Base-by-base conservation (phyloP, 495 filamentous ascomycete species). In the Melanomma pulvis-pyrius region DNA sequence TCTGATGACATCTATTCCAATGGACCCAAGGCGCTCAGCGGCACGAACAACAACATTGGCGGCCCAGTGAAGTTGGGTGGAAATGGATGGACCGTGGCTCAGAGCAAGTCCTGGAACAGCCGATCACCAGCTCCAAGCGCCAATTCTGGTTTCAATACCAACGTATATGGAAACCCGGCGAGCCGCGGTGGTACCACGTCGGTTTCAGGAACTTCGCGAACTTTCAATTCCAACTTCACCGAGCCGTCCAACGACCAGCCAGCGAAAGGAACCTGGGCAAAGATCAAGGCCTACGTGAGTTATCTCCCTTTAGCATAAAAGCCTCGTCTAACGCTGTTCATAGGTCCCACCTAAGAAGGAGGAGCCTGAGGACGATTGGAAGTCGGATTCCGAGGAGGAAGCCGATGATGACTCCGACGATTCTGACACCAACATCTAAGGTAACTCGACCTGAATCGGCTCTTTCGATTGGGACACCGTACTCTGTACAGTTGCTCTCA, bases 281-380 rank as follows among this genome's bases (percentile, higher is more conserved):
- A 65, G 60, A 65, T 71, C 53, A 53, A 59, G 26, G 69, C 69
- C 25, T 71, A 61, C 19, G 65, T 71, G 63, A 21, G 61, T 21
- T 19, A 15, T 19, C 6, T 50, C 12, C 2, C 47, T 9, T 4
- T 26, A n/a, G 26, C 32, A 36, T 29, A 13, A 19, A 29, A 17
- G n/a, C 8, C 21, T 46, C 12, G 44, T 39, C 55, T 70, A 44
- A 70, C 51, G 11, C 13, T 21, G 8, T 29, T 3, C 5, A 15
- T 57, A 70, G 61, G 54, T 60, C 34, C 22, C 67, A 8, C n/a
- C n/a, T n/a, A 4, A 44, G 55, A 22, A 22, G 22, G 7, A 9
- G n/a, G 34, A 22, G 12, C 3, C 19, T 13, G 61, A 61, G 4
- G 68, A 71, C 15, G 63, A 62, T n/a, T 71, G 68, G 68, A 19